Conservation (phyloP, 2,329 filamentous ascomycete genomes). For the Monosporascus sp. region DNA sequence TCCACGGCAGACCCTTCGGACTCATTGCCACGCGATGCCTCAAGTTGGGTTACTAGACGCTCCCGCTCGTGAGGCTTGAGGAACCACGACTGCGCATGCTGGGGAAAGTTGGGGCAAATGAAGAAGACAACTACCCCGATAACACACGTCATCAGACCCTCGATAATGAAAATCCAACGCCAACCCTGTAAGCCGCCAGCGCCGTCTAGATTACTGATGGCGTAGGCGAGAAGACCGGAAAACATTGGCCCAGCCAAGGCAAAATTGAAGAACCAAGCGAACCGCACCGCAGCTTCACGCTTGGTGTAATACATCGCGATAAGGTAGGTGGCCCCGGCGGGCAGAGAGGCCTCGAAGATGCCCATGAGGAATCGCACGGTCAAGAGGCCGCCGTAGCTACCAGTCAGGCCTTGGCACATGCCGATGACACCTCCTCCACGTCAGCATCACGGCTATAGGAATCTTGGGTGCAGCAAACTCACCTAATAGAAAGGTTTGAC, state of each 20-base stretch:
- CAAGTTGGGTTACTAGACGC: constrained; percentile 15
- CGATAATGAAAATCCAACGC: constrained; percentile 42
- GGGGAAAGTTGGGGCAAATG: constrained; percentile 23
- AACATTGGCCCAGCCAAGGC: constrained; percentile 32
- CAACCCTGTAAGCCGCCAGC: constrained; percentile 32
- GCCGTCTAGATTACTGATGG: constrained; percentile 34
- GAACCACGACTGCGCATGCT: constrained; percentile 23
- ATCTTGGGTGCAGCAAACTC: constrained; percentile 4
- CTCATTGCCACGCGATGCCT: constrained; percentile 20
- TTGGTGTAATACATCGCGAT: constrained; percentile 25
- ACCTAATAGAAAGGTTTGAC: constrained; percentile 37
- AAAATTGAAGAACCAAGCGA: constrained; percentile 30
- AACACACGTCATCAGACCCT: constrained; percentile 21
- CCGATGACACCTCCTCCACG: constrained; percentile 31
- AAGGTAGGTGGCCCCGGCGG: constrained; percentile 25
- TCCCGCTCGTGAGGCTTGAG: constrained; percentile 18
- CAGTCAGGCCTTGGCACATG: constrained; percentile 35
- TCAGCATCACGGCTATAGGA: constrained; percentile 7
- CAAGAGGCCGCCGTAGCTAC: constrained; percentile 32
- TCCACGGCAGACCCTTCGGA: constrained; percentile 17
- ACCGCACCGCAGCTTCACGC: constrained; percentile 18
- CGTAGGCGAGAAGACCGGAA: constrained; percentile 38
- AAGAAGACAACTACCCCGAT: constrained; percentile 14
- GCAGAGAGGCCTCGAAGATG: constrained; percentile 57
- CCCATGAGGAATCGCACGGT: constrained; percentile 58